phyloP scores from a whole-genome alignment of 2,329 filamentous ascomycete genomes.

The Nemania abortiva region DNA sequence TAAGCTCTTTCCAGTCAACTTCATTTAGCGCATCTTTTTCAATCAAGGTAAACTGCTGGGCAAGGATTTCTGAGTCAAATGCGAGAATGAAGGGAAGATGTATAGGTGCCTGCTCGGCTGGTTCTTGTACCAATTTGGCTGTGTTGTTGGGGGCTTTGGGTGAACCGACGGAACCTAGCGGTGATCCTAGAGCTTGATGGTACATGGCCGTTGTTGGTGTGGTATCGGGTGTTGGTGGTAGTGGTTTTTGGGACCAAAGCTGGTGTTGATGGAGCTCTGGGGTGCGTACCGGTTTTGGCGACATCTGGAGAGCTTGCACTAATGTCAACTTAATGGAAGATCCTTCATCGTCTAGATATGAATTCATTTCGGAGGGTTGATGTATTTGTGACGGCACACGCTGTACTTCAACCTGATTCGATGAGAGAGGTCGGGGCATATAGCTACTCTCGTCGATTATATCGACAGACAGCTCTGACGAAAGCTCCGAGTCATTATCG shows the following conservation, averaged over 20 bases:
- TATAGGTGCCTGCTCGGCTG: conserved; percentile 58
- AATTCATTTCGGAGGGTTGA: conserved; percentile 25
- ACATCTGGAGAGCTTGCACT: conserved; percentile 60
- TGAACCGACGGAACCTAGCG: conserved; percentile 51
- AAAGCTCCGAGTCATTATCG: conserved; percentile 68
- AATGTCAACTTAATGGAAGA: conserved; percentile 63
- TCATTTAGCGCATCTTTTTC: conserved; percentile 89
- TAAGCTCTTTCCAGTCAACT: conserved; percentile 88
- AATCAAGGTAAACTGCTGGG: conserved; percentile 86
- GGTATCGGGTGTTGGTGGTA: conserved; percentile 64
- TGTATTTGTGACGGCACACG: conserved; percentile 35
- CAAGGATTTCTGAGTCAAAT: conserved; percentile 82
- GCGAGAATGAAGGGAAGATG: conserved; percentile 85
- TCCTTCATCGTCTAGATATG: conserved; percentile 36
- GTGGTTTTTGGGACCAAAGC: conserved; percentile 58
- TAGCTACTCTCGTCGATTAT: conserved; percentile 54
- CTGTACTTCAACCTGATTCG: conserved; percentile 42
- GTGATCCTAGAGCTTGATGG: conserved; percentile 50
- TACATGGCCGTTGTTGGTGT: conserved; percentile 60
- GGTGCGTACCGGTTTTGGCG: conserved; percentile 54
- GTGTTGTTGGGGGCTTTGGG: conserved; percentile 55
- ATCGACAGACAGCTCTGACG: conserved; percentile 72
- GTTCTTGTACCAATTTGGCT: conserved; percentile 48
- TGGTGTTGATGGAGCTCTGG: conserved; percentile 58
- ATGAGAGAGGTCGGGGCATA: conserved; percentile 48